Conservation (phyloP, 1,284 basidiomycete species). For the Earliella scabrosa region DNA sequence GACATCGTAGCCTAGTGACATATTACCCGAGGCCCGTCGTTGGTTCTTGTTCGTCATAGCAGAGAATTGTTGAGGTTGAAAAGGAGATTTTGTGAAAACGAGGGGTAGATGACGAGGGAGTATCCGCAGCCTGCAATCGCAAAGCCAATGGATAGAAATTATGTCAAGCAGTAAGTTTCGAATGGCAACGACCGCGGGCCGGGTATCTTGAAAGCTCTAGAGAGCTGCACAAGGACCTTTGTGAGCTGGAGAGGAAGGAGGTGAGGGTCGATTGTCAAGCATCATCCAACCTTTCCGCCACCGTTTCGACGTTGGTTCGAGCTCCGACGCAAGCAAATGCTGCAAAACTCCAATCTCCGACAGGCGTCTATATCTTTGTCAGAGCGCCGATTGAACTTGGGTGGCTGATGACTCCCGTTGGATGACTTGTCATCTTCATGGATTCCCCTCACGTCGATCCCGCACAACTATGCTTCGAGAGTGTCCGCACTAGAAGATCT, state of each 20-base stretch:
- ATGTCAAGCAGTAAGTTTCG: constrained; percentile 22
- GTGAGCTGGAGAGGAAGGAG: constrained; percentile 8
- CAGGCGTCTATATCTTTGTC: neutral
- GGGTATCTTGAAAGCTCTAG: constrained; percentile 24
- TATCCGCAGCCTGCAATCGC: constrained; percentile 1
- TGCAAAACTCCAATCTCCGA: neutral
- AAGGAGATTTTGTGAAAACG: constrained; percentile 17
- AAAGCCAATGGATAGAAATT: constrained; percentile 9
- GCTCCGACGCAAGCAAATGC: constrained; percentile 1
- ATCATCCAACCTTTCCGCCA: constrained; percentile 11
- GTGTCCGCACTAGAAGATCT: constrained; percentile 48
- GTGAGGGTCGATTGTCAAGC: constrained; percentile 22
- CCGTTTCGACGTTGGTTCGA: constrained; percentile 6
- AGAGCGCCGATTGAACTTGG: constrained; percentile 8
- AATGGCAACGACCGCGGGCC: constrained; percentile 11
- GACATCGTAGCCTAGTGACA: constrained; percentile 22
- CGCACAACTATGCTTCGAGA: constrained; percentile 55
- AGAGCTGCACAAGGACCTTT: constrained; percentile 17
- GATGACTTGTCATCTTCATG: constrained; percentile 9
- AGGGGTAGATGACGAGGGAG: constrained; percentile 6
- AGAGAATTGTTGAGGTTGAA: constrained; percentile 6
- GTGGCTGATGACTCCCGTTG: constrained; percentile 12
- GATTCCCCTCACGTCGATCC: constrained; percentile 13
- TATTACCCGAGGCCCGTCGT: constrained; percentile 20
- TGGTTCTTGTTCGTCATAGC: constrained; percentile 19